Percentiles rank a stretch among this genome's conserved stretches.
phyloP scores from a whole-genome alignment of 2,329 filamentous ascomycete genomes.

The Microthyrium microscopicum region DNA sequence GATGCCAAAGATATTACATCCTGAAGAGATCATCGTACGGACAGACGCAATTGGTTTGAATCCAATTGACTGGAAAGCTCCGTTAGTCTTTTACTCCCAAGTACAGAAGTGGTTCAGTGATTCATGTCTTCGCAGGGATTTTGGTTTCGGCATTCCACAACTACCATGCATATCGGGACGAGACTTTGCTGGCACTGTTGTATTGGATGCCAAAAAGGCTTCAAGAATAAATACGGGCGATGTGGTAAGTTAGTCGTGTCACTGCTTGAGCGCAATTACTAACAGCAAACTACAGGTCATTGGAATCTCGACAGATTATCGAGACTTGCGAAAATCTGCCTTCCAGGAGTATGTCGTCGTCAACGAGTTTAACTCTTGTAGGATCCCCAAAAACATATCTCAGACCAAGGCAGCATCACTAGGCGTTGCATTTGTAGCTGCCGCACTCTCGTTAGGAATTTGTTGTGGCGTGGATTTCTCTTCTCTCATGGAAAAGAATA shows the following conservation, averaged over 20 bases:
- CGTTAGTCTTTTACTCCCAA: conserved; percentile 30
- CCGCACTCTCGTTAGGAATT: conserved; percentile 48
- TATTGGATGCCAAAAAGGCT: conserved; percentile 24
- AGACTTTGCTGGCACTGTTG: conserved; percentile 50
- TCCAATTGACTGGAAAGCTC: conserved; percentile 61
- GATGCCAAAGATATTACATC: conserved; percentile 27
- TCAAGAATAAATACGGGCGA: conserved; percentile 41
- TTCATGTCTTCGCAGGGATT: conserved; percentile 35
- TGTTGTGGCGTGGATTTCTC: conserved; percentile 54
- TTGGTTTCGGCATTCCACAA: conserved; percentile 50
- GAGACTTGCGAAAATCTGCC: conserved; percentile 53
- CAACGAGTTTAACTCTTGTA: conserved; percentile 46
- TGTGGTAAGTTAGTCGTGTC: conserved; percentile 19
- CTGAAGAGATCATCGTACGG: conserved; percentile 45
- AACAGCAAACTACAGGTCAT: conserved; percentile 21
- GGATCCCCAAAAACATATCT: conserved; percentile 37
- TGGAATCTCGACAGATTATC: conserved; percentile 58
- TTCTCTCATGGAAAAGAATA: conserved; percentile 13
- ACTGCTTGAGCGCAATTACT: background rate
- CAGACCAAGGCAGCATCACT: conserved; percentile 41
- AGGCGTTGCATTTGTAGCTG: conserved; percentile 56
- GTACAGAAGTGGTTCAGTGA: too few relatives aligned
- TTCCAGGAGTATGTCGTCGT: conserved; percentile 55
- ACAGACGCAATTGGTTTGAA: conserved; percentile 52
- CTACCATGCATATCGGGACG: conserved; percentile 54